phyloP scores from a whole-genome alignment of 352 stramenopile species.

The Phytophthora chlamydospora region DNA sequence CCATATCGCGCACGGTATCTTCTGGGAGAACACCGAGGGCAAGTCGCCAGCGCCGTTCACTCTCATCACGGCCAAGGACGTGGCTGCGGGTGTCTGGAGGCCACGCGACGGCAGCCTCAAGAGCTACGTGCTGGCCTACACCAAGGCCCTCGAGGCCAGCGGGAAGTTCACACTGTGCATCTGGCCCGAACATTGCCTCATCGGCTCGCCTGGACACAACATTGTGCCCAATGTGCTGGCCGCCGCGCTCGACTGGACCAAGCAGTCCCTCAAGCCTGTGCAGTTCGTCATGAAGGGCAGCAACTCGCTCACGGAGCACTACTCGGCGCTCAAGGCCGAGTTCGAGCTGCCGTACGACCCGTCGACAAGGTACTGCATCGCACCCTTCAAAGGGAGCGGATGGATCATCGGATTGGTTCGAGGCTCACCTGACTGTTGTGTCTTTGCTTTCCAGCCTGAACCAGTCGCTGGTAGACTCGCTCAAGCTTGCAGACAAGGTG shows the following conservation, averaged over 20 bases:
- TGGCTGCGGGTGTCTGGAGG: conserved; percentile 62
- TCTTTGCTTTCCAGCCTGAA: conserved; percentile 75
- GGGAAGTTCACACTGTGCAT: conserved; percentile 94
- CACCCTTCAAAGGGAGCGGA: neutral
- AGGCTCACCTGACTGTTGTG: conserved; percentile 5
- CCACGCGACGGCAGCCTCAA: conserved; percentile 70
- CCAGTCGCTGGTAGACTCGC: conserved; percentile 77
- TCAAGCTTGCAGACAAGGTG: conserved; percentile 88
- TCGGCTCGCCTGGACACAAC: conserved; percentile 91
- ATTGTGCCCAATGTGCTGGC: conserved; percentile 85
- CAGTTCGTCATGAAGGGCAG: conserved; percentile 94
- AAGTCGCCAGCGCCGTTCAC: conserved; percentile 92
- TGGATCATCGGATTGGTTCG: conserved; percentile 1
- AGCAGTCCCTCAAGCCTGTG: conserved; percentile 60
- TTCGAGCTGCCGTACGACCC: conserved; percentile 86
- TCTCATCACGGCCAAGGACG: conserved; percentile 87
- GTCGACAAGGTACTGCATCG: conserved; percentile 49
- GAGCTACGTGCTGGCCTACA: conserved; percentile 93
- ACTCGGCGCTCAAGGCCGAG: conserved; percentile 94
- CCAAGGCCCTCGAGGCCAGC: conserved; percentile 80
- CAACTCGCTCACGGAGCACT: conserved; percentile 97
- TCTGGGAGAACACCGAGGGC: conserved; percentile 85
- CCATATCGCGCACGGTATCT: conserved; percentile 95
- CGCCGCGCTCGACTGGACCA: conserved; percentile 89
- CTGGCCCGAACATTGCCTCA: conserved; percentile 98